These are phyloP conservation scores for Saitozyma sp. DNA, from an alignment of 768 basidiomycete genomes.

Conservation along the genomic window DNA sequence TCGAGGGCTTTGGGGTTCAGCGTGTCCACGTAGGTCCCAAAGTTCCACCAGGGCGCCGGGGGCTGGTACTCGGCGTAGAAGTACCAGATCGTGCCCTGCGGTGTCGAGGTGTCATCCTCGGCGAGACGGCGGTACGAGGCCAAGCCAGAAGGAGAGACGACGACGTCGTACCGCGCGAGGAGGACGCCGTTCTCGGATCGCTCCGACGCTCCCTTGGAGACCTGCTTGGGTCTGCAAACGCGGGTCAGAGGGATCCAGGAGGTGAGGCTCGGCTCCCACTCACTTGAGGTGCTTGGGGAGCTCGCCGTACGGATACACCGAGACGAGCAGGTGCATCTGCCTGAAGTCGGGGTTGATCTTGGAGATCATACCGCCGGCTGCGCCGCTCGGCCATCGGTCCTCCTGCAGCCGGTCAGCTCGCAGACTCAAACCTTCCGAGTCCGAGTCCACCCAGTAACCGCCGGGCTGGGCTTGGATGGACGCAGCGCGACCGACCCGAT, in stretches of 20 bases:
- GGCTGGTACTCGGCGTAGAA: conserved; percentile 32
- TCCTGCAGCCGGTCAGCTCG: background rate
- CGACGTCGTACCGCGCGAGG: conserved; percentile 29
- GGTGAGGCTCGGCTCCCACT: background rate
- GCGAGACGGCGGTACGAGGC: conserved; percentile 21
- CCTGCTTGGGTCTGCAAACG: too few relatives aligned
- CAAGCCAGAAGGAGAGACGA: conserved; percentile 11
- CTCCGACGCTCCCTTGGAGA: background rate
- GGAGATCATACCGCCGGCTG: conserved; percentile 33
- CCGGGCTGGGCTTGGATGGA: background rate
- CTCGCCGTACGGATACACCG: conserved; percentile 31
- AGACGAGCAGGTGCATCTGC: conserved; percentile 30
- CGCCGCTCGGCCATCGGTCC: conserved; percentile 37
- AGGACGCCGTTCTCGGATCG: conserved; percentile 32
- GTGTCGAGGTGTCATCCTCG: background rate
- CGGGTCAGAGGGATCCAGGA: background rate
- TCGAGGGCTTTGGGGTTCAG: conserved; percentile 21
- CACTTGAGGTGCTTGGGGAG: conserved; percentile 7
- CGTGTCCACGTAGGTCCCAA: conserved; percentile 32
- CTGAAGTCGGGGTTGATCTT: conserved; percentile 33
- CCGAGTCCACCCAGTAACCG: too few relatives aligned
- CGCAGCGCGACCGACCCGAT: background rate
- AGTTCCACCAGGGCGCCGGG: conserved; percentile 20
- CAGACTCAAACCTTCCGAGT: background rate
- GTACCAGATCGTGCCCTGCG: conserved; percentile 24